Percentiles rank a stretch among this genome's conserved stretches.
phyloP scores from a whole-genome alignment of 164 flowering plant species.

The Vitis rupestris region DNA sequence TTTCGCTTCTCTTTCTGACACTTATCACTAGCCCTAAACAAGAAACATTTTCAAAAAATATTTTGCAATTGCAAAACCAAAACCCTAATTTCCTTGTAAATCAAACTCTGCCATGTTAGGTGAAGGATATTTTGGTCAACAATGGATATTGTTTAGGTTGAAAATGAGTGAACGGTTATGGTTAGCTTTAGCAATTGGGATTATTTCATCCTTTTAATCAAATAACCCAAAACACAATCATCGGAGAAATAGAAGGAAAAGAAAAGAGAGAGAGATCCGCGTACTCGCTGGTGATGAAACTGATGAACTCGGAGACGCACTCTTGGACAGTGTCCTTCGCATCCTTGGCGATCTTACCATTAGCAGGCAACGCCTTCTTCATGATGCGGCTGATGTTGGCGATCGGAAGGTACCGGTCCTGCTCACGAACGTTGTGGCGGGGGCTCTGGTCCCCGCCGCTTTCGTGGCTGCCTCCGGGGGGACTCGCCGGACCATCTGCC shows the following conservation, averaged over 20 bases:
- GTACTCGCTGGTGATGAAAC: constrained; percentile 52
- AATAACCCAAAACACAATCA: constrained; percentile 3
- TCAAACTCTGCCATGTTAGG: background rate
- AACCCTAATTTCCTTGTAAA: background rate
- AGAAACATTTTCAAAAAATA: constrained; percentile 10
- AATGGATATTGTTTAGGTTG: no score
- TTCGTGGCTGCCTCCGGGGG: constrained; percentile 39
- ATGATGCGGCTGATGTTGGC: constrained; percentile 50
- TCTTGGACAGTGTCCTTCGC: constrained; percentile 51
- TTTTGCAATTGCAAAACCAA: background rate
- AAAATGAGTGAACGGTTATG: no score
- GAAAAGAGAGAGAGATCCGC: background rate
- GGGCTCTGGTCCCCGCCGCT: constrained; percentile 51
- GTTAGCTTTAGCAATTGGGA: no score
- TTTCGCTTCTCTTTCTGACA: constrained; percentile 79
- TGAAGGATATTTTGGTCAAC: no score
- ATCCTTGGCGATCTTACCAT: constrained; percentile 49
- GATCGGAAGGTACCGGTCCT: constrained; percentile 42
- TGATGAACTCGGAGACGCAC: constrained; percentile 50
- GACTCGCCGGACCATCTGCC: constrained; percentile 39
- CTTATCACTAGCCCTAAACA: constrained; percentile 72
- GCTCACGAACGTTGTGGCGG: constrained; percentile 32
- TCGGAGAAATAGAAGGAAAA: background rate
- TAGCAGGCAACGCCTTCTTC: constrained; percentile 44
- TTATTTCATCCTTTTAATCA: background rate